A percentile compares a stretch with the other conserved stretches of the same genome.
These are phyloP conservation scores for Mucor lusitanicus DNA, from an alignment of 371 early-diverging fungal species.

Conservation along the genomic window DNA sequence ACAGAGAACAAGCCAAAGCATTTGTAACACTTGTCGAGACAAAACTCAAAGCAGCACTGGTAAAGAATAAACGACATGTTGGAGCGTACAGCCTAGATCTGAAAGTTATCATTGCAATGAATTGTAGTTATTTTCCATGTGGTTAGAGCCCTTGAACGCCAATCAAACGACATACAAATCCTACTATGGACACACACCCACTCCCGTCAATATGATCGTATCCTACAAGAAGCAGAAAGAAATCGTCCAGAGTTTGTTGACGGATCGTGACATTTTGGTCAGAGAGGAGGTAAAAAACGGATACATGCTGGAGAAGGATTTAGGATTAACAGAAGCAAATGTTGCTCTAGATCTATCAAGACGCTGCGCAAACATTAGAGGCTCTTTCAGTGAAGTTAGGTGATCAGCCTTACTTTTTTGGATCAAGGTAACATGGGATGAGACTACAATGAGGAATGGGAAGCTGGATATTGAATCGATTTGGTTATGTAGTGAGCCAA, in stretches of 20 bases:
- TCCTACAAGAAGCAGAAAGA: slow-evolving; percentile 40
- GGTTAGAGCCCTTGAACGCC: slow-evolving; percentile 52
- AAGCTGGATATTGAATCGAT: background rate
- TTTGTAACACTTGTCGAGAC: slow-evolving; percentile 40
- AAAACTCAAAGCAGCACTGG: slow-evolving; percentile 49
- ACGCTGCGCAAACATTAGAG: slow-evolving; percentile 57
- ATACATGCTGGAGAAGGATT: no score
- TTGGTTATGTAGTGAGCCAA: slow-evolving; percentile 42
- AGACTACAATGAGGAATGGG: background rate
- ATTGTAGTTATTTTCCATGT: slow-evolving; percentile 46
- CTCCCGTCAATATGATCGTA: slow-evolving; percentile 34
- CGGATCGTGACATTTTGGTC: slow-evolving; percentile 45
- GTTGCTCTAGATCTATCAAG: slow-evolving; percentile 52
- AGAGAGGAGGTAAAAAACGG: slow-evolving; percentile 47
- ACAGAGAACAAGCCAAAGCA: slow-evolving; percentile 42
- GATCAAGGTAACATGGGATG: slow-evolving; percentile 45
- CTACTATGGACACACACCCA: slow-evolving; percentile 50
- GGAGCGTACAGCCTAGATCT: background rate
- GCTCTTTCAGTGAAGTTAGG: slow-evolving; percentile 60
- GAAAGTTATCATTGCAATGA: background rate
- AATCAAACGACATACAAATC: slow-evolving; percentile 26
- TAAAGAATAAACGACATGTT: slow-evolving; percentile 17
- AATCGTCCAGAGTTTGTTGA: slow-evolving; percentile 32
- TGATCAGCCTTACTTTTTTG: slow-evolving; percentile 52
- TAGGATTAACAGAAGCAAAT: background rate